Base-by-base conservation (phyloP, 108 stramenopile genomes). In the Epithemia pelagica region DNA sequence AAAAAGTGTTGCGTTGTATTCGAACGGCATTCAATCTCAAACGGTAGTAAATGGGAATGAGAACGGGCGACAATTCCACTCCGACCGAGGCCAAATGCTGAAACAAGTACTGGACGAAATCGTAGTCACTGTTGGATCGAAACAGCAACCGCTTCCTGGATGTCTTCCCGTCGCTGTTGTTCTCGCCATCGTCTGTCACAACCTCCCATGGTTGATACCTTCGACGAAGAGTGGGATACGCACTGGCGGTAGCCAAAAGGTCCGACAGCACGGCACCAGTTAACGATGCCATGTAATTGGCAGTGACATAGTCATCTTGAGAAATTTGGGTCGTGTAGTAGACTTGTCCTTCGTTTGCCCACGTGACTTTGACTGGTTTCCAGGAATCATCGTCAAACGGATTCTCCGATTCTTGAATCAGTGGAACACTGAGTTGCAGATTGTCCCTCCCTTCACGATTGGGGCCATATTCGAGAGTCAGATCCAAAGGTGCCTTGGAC, bases 131-230 rank as follows among this genome's bases (percentile, higher is more conserved):
- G 19, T 79, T 81, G 28, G 87, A 87, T 32, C 69, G 53, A 29
- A 81, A 63, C 30, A 76, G 73, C 8, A 74, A 37, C 21, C 72
- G 62, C 18, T 63, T 29, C 61, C 21, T 66, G 21, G 32, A 21
- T 25, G 23, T 28, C 20, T 63, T 18, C 29, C 26, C 32, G 22
- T 3, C 29, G 25, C 67, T 62, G 20, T 25, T 67, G 27, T 25
- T 46, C 5, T 15, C 15, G 15, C 5, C 37, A 15, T 46, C 37
- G 15, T 70, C 29, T 52, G 61, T 24, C 62, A 66, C 61, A 29
- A 82, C 86, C 20, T 82, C 76, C 64, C 90, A 94, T 7, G 92
- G 92, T 72, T 94, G 92, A 76, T 94, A 94, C n/a, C 83, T 75
- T 52, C 60, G 62, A 25, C 67, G 37, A 46, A 75, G 68, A 19